Base-by-base conservation (phyloP, 352 stramenopile species). In the Pythium inflatum region DNA sequence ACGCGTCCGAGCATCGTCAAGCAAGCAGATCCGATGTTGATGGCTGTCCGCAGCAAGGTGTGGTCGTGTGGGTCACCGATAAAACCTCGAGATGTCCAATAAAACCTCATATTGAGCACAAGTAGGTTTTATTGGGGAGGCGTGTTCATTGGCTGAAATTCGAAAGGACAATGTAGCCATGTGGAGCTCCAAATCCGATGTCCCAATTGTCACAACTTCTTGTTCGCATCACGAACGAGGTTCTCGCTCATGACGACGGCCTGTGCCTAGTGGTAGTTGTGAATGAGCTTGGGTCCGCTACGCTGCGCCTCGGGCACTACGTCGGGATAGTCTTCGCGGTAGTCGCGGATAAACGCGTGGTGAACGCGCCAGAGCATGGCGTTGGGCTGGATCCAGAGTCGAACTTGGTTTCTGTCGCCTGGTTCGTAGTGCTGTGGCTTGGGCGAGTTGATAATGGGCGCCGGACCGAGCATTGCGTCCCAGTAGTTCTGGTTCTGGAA, bases 1-100 rank as follows among this genome's bases (percentile, higher is more conserved):
- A 77, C 60, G 46, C 70, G 70, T 46, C 53, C 53, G 27, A 77
- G 70, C 70, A 77, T 77, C 46, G 58, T 56, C 5, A 31, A 24
- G 45, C 49, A 56, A 43, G 49, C 14, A 27, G 25, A 18, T 14
- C 12, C 12, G 5, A 5, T 13, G 20, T 55, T 65, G 59, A 43
- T 63, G 45, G 51, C 34, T 18, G 51, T 24, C 30, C n/a, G 27
- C 2, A 24, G 14, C 24, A 27, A 25, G 18, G 12, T 62, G 41
- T 43, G 49, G 54, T 51, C 27, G 53, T 66, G 40, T 53, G 53
- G 30, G 16, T 25, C 8, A 20, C n/a, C n/a, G 30, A 74, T 66
- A 74, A 74, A 73, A 69, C 67, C 67, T 74, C 40, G 12, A n/a
- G n/a, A 43, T 16, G 16, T 43, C 36, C 36, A 16, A 43, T 16